A percentile compares a stretch with the other conserved stretches of the same genome.
Evolutionary conservation across 2,329 filamentous ascomycete species (phyloP).

Genomic region (Cryphonectria radicalis): DNA sequence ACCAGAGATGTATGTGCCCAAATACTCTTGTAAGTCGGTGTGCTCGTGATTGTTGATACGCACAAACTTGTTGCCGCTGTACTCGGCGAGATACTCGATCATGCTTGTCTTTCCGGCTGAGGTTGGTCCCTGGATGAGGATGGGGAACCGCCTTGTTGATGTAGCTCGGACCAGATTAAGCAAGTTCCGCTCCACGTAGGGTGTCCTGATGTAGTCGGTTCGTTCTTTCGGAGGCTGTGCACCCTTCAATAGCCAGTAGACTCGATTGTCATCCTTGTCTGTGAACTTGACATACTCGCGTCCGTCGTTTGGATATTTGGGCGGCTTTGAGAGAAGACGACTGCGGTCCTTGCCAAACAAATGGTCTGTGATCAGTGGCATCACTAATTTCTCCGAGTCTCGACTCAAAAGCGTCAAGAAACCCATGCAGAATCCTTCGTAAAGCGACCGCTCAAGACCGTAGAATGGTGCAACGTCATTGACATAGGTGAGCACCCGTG

Average conservation of each 20-base stretch:
- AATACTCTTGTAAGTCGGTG: constrained; percentile 95
- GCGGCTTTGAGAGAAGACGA: constrained; percentile 73
- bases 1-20: constrained; percentile 91
- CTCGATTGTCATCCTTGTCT: constrained; percentile 65
- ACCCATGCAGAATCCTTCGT: constrained; percentile 97
- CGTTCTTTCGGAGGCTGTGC: constrained; percentile 69
- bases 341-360: constrained; percentile 74
- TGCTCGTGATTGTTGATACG: constrained; percentile 99
- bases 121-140: constrained; percentile 94
- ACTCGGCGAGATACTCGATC: constrained; percentile 98
- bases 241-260: constrained; percentile 90
- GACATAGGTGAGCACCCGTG: constrained; percentile 86
- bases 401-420: constrained; percentile 88
- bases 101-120: constrained; percentile 99
- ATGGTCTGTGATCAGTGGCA: constrained; percentile 79
- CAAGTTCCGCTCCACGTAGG: constrained; percentile 92
- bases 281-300: constrained; percentile 79
- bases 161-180: constrained; percentile 92
- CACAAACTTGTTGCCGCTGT: constrained; percentile 95
- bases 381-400: constrained; percentile 77
- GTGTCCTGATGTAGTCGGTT: constrained; percentile 92
- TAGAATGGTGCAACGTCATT: constrained; percentile 83
- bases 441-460: constrained; percentile 82
- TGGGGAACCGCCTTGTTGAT: constrained; percentile 88
- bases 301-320: constrained; percentile 77